A percentile compares a stretch with the other conserved stretches of the same genome.
Conservation (phyloP, 495 filamentous ascomycete species). For the Lasiosphaeria ovina region DNA sequence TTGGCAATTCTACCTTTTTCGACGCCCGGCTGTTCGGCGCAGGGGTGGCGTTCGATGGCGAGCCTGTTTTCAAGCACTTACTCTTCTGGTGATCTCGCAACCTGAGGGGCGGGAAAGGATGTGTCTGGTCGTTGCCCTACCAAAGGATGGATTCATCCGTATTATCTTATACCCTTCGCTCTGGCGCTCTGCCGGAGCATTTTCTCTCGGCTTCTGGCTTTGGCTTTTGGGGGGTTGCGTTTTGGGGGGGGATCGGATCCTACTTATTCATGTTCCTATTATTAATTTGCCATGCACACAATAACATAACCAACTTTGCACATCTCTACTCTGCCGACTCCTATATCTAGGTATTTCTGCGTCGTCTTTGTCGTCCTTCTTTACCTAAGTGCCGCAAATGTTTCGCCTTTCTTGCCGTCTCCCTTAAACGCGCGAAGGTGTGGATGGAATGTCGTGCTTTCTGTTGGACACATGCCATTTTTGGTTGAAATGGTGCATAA, state of each 20-base stretch:
- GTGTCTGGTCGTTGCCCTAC: conserved; percentile 20
- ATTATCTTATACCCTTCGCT: conserved; percentile 21
- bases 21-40: conserved; percentile 9
- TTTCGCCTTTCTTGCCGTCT: too few relatives aligned
- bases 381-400: too few relatives aligned
- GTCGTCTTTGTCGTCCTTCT: background rate
- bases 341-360: background rate
- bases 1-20: conserved; percentile 11
- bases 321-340: conserved; percentile 8
- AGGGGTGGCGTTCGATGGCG: conserved; percentile 16
- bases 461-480: too few relatives aligned
- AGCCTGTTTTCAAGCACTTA: conserved; percentile 10
- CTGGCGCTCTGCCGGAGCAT: conserved; percentile 26
- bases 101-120: conserved; percentile 15
- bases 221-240: conserved; percentile 15
- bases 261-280: conserved; percentile 27
- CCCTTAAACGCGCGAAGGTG: too few relatives aligned
- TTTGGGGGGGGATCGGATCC: conserved; percentile 13
- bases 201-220: conserved; percentile 18
- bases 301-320: conserved; percentile 31
- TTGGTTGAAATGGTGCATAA: too few relatives aligned
- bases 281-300: conserved; percentile 23
- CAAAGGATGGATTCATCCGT: conserved; percentile 19
- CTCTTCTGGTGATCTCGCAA: conserved; percentile 16
- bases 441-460: too few relatives aligned